Conservation (phyloP, 768 basidiomycete genomes). For the Rhodotorula diobovata region DNA sequence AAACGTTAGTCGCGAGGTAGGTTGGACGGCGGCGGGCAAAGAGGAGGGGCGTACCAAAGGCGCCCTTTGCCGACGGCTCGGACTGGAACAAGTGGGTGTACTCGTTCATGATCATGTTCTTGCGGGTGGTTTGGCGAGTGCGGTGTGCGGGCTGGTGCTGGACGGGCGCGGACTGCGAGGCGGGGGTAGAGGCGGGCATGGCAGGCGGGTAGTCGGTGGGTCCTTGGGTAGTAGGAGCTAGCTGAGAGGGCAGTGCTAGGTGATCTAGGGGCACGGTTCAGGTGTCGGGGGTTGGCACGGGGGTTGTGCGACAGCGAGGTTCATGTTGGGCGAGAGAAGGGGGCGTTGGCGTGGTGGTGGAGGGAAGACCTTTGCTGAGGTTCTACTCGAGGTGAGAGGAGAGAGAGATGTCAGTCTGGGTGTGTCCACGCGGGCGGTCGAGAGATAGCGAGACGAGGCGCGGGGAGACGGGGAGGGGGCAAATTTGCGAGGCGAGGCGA, state of each 20-base stretch:
- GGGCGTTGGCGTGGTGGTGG: not conserved
- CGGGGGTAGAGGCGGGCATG: not conserved
- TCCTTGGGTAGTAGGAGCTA: no score
- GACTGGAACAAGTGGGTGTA: not conserved
- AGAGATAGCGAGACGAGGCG: not conserved
- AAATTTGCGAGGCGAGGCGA: no score
- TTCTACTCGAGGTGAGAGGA: not conserved
- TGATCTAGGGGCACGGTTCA: not conserved
- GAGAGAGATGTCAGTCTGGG: not conserved
- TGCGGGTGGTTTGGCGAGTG: not conserved
- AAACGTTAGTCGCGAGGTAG: no score
- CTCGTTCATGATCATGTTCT: conserved; percentile 31
- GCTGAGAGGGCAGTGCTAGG: no score
- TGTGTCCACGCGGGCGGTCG: not conserved
- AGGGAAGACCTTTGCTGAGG: not conserved
- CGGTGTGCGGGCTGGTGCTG: not conserved
- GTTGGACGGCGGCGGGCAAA: no score
- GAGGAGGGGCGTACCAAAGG: not conserved
- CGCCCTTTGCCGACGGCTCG: not conserved
- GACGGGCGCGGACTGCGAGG: not conserved
- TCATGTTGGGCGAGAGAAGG: no score
- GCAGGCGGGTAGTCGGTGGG: not conserved
- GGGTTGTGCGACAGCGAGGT: conserved; percentile 8
- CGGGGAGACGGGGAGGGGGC: not conserved
- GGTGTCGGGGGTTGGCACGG: not conserved